A percentile compares a stretch with the other conserved stretches of the same genome.
Conservation (phyloP, 495 filamentous ascomycete genomes). For the Echria macrotheca region DNA sequence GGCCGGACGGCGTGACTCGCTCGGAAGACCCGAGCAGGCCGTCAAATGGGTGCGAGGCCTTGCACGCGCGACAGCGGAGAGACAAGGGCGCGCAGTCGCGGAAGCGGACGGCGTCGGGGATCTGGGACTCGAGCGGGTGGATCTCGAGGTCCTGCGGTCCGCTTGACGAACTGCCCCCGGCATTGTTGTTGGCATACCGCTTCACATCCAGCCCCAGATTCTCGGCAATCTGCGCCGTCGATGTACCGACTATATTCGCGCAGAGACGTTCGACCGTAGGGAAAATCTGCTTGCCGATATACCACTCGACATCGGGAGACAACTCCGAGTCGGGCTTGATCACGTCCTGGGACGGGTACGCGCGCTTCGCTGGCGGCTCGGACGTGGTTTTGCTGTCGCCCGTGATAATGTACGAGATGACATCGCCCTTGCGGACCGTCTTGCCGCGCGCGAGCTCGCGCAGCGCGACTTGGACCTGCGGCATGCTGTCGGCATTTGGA, state of each 20-base stretch:
- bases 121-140: conserved; percentile 86
- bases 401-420: conserved; percentile 92
- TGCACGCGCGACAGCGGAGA: conserved; percentile 78
- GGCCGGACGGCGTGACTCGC: conserved; percentile 63
- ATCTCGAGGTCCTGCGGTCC: conserved; percentile 59
- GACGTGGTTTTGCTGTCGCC: conserved; percentile 66
- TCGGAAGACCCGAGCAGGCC: conserved; percentile 57
- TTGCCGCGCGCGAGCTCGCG: conserved; percentile 83
- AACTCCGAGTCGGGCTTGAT: conserved; percentile 66
- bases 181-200: conserved; percentile 62
- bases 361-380: conserved; percentile 76
- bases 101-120: conserved; percentile 83
- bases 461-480: conserved; percentile 93
- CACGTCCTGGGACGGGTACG: conserved; percentile 81
- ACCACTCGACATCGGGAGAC: conserved; percentile 88
- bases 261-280: conserved; percentile 97
- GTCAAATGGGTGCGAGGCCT: conserved; percentile 62
- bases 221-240: conserved; percentile 80
- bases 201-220: conserved; percentile 86
- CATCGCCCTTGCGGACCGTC: conserved; percentile 81
- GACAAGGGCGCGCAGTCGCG: conserved; percentile 65
- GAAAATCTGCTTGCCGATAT: conserved; percentile 96
- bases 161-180: no score
- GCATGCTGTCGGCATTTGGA: conserved; percentile 88
- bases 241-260: conserved; percentile 88